Conservation (phyloP, 371 early-diverging fungal genomes). For the Rhizopus stolonifer region DNA sequence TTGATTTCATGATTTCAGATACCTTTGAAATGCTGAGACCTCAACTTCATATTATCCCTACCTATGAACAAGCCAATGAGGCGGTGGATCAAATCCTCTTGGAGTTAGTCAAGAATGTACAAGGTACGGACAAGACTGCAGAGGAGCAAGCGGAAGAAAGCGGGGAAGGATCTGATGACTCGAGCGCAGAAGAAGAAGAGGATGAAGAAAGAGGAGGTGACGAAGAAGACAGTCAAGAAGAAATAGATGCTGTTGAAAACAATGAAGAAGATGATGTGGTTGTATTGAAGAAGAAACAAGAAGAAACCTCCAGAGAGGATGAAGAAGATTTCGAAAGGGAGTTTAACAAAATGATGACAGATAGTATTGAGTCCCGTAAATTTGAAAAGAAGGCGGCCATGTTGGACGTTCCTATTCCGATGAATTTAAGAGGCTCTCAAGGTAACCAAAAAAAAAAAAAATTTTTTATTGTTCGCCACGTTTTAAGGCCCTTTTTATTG, state of each 20-base stretch:
- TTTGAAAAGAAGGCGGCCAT: conserved; percentile 71
- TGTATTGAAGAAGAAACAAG: conserved; percentile 46
- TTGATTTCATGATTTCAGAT: conserved; percentile 84
- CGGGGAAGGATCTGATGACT: conserved; percentile 28
- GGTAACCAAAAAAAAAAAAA: no score
- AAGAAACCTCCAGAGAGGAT: conserved; percentile 42
- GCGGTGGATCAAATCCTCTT: conserved; percentile 61
- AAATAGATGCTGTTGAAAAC: conserved; percentile 23
- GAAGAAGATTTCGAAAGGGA: conserved; percentile 78
- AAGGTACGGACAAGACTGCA: conserved; percentile 39
- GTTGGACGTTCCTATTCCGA: conserved; percentile 85
- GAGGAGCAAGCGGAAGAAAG: conserved; percentile 49
- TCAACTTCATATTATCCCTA: conserved; percentile 50
- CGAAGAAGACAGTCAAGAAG: conserved; percentile 24
- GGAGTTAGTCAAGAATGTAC: conserved; percentile 51
- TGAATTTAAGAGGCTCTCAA: conserved; percentile 57
- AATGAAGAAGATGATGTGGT: conserved; percentile 60
- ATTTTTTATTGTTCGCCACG: conserved; percentile 3
- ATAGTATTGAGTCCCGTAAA: conserved; percentile 79
- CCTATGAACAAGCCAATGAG: conserved; percentile 82
- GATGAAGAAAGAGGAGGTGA: conserved; percentile 34
- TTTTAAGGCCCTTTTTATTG: neutral
- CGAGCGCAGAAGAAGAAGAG: conserved; percentile 50
- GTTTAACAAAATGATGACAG: conserved; percentile 79
- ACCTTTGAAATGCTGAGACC: conserved; percentile 80